A percentile compares a stretch with the other conserved stretches of the same genome.
phyloP scores from a whole-genome alignment of 768 basidiomycete genomes.

The Postia placenta region DNA sequence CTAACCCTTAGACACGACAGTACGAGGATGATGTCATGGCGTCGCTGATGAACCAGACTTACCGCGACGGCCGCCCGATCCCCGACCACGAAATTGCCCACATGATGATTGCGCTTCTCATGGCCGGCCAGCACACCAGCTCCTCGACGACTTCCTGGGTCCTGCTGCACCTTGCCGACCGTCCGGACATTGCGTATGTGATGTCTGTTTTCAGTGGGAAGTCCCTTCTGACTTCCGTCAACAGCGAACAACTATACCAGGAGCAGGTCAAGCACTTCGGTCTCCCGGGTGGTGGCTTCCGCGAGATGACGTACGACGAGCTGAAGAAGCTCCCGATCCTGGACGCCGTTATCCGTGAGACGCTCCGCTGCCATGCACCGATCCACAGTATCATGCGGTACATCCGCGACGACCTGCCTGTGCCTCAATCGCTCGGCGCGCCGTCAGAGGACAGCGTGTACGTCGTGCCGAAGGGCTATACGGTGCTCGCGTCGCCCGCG shows the following conservation, averaged over 20 bases:
- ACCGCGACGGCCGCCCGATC: slow-evolving; percentile 73
- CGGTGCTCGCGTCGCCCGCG: slow-evolving; percentile 82
- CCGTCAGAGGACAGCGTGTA: slow-evolving; percentile 71
- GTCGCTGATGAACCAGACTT: slow-evolving; percentile 75
- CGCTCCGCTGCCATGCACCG: slow-evolving; percentile 88
- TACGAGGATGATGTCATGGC: slow-evolving; percentile 90
- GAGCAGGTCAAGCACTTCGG: slow-evolving; percentile 85
- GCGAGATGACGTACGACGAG: slow-evolving; percentile 80
- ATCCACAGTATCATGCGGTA: slow-evolving; percentile 95
- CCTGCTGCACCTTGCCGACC: slow-evolving; percentile 78
- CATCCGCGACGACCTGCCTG: slow-evolving; percentile 77
- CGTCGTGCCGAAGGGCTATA: slow-evolving; percentile 86
- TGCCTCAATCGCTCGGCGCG: slow-evolving; percentile 76
- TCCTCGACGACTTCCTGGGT: slow-evolving; percentile 91
- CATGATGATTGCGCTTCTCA: slow-evolving; percentile 97
- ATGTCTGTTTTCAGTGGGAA: neutral
- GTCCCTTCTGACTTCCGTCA: neutral
- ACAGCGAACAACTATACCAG: slow-evolving; percentile 75
- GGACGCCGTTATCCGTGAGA: slow-evolving; percentile 89
- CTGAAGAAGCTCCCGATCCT: slow-evolving; percentile 77
- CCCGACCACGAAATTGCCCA: slow-evolving; percentile 93
- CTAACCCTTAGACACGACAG: slow-evolving; percentile 30
- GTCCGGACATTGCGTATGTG: slow-evolving; percentile 68
- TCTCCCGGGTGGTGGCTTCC: slow-evolving; percentile 73
- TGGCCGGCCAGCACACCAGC: slow-evolving; percentile 99